A percentile compares a stretch with the other conserved stretches of the same genome.
phyloP scores from a whole-genome alignment of 2,329 filamentous ascomycete species.

The Westerdykella ornata region DNA sequence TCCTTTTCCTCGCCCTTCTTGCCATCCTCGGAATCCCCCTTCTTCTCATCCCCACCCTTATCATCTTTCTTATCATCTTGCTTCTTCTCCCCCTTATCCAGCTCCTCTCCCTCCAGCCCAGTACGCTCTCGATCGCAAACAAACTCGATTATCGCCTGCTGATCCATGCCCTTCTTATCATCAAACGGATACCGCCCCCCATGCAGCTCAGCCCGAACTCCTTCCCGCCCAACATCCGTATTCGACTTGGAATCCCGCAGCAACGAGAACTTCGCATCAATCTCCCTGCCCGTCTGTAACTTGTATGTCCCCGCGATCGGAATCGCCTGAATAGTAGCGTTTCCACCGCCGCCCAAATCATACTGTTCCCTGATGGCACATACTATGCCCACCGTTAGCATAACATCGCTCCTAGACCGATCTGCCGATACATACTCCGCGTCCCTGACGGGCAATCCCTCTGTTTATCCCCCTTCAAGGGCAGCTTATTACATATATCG shows the following conservation, averaged over 20 bases:
- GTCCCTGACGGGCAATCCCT: slow-evolving; percentile 63
- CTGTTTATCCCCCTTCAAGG: slow-evolving; percentile 52
- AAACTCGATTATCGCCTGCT: slow-evolving; percentile 78
- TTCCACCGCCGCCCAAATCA: slow-evolving; percentile 43
- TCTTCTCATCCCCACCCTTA: slow-evolving; percentile 22
- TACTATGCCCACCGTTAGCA: slow-evolving; percentile 45
- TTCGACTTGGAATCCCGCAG: slow-evolving; percentile 60
- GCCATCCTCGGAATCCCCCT: slow-evolving; percentile 28
- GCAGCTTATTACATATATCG: slow-evolving; percentile 65
- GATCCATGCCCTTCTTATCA: slow-evolving; percentile 48
- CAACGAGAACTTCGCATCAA: slow-evolving; percentile 61
- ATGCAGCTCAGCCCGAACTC: slow-evolving; percentile 61
- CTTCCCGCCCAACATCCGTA: slow-evolving; percentile 61
- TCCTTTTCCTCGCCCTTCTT: slow-evolving; percentile 16
- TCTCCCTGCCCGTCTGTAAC: slow-evolving; percentile 45
- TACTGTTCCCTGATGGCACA: slow-evolving; percentile 65
- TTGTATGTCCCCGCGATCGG: slow-evolving; percentile 69
- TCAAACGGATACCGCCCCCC: slow-evolving; percentile 49
- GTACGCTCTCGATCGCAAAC: slow-evolving; percentile 67
- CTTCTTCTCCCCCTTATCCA: slow-evolving; percentile 52
- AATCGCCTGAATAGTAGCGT: slow-evolving; percentile 52
- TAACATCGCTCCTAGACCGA: background rate
- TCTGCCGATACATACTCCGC: slow-evolving; percentile 49
- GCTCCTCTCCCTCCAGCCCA: slow-evolving; percentile 65
- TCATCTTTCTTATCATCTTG: slow-evolving; percentile 40